Evolutionary conservation across 2,329 filamentous ascomycete species (phyloP), one percentile per base, ranked within the genome.

Genomic region (Malbranchea cinnamomea): DNA sequence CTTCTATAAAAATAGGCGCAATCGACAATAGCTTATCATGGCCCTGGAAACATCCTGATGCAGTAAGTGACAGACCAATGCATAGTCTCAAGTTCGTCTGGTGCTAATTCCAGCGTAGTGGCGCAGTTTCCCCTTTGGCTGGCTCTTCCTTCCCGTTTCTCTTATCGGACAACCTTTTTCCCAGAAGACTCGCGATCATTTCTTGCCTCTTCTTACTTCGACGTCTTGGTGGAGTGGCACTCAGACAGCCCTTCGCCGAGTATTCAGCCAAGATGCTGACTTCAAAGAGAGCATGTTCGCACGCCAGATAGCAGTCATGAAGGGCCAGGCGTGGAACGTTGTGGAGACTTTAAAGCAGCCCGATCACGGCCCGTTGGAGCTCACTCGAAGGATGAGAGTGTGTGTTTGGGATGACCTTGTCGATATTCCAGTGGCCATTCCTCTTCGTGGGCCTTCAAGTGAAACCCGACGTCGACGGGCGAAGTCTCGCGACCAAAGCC

Each of bases 221-320:
- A 91, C 85, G 15, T 71, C 80, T 30, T 98, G 89, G 89, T 98
- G 89, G 89, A 81, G 77, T 40, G 83, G 94, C 44, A 98, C 89
- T 3, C 84, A 92, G 46, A 63, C 82, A 36, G 80, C 83, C 13
- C 63, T 98, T 22, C 80, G 89, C 31, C 71, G 74, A 37, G 76
- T 94, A 26, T 98, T 98, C 52, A 77, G 82, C 41, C 73, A 91
- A 49, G 89, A 98, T 53, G 74, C 78, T 2, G 89, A 98, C 56
- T 98, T 98, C 54, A 83, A 95, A 52, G 89, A 98, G 59, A 78
- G 82, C 56, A 98, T 98, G 89, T 98, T 93, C 57, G 83, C 83
- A n/a, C 75, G 82, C 41, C 89, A 98, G 49, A 91, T 98, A 37
- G 87, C 89, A 1, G 89, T 98, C 35, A 93, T 98, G 83, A 98